These are phyloP conservation scores for Geotrichum ghanense DNA, from an alignment of 805 yeast genomes.

Conservation along the genomic window DNA sequence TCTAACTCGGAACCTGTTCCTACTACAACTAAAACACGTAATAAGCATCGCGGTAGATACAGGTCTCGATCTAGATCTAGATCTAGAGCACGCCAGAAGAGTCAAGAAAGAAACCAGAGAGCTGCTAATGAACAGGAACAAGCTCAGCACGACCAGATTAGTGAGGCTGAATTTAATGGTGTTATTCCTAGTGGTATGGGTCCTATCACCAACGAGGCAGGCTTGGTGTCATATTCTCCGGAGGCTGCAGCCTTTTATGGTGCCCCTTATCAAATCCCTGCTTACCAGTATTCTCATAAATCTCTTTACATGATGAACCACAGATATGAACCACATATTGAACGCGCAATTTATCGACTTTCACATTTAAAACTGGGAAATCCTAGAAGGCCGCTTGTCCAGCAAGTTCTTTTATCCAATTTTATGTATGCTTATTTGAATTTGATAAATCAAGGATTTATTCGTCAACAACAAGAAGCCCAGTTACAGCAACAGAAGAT, in stretches of 20 bases:
- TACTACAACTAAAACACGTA: not conserved
- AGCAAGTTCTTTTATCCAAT: slow-evolving; percentile 86
- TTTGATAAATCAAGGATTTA: slow-evolving; percentile 70
- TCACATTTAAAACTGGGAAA: slow-evolving; percentile 91
- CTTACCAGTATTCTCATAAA: slow-evolving; percentile 25
- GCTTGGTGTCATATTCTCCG: not conserved
- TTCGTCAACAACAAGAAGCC: slow-evolving; percentile 18
- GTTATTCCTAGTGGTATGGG: not conserved
- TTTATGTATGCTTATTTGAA: slow-evolving; percentile 97
- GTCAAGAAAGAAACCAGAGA: not conserved
- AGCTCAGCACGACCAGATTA: not conserved
- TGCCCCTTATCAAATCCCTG: slow-evolving; percentile 27
- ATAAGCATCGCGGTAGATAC: not conserved
- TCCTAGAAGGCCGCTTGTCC: slow-evolving; percentile 80
- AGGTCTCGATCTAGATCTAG: not conserved
- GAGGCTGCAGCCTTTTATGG: slow-evolving; percentile 2
- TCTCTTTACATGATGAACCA: slow-evolving; percentile 28
- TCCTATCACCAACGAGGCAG: slow-evolving; percentile 4
- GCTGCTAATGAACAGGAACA: not conserved
- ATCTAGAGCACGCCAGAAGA: not conserved
- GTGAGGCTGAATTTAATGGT: not conserved
- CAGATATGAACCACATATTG: slow-evolving; percentile 89
- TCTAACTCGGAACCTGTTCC: not conserved
- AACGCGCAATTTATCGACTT: slow-evolving; percentile 85
- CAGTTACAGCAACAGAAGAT: slow-evolving; percentile 9